phyloP scores from a whole-genome alignment of 768 basidiomycete genomes.

The Trametes cingulata region DNA sequence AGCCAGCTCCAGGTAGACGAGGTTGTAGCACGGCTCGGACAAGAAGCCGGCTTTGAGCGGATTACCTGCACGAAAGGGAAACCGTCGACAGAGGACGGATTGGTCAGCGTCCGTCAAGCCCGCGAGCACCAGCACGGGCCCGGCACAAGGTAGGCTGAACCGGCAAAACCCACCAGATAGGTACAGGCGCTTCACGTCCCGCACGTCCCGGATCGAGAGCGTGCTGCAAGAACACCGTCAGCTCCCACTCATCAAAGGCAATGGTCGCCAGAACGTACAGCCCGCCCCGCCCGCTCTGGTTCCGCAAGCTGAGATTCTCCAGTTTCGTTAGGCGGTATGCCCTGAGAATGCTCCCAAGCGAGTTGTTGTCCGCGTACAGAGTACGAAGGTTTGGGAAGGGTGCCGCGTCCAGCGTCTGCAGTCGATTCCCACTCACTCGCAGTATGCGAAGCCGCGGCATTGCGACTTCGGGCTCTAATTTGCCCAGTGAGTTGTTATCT shows the following conservation, averaged over 20 bases:
- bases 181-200: slow-evolving; percentile 93
- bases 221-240: slow-evolving; percentile 33
- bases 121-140: slow-evolving; percentile 11
- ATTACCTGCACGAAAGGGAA: slow-evolving; percentile 57
- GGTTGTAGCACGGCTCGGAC: slow-evolving; percentile 78
- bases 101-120: slow-evolving; percentile 18
- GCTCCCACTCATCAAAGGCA: slow-evolving; percentile 15
- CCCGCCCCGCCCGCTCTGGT: slow-evolving; percentile 69
- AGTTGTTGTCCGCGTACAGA: slow-evolving; percentile 90
- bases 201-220: slow-evolving; percentile 63
- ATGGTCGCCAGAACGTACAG: slow-evolving; percentile 56
- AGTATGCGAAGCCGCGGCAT: slow-evolving; percentile 81
- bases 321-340: slow-evolving; percentile 64
- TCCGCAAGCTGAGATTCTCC: slow-evolving; percentile 90
- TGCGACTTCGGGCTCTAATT: slow-evolving; percentile 51
- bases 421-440: slow-evolving; percentile 78
- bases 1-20: slow-evolving; percentile 91
- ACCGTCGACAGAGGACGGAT: slow-evolving; percentile 25
- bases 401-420: slow-evolving; percentile 61
- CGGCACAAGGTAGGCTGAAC: slow-evolving; percentile 3
- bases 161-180: slow-evolving; percentile 72
- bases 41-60: slow-evolving; percentile 61
- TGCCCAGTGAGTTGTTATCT: slow-evolving; percentile 74
- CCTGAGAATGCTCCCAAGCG: slow-evolving; percentile 50
- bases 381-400: slow-evolving; percentile 75